phyloP scores from a whole-genome alignment of 148 eudicot species.

The Rhododendron henanense region DNA sequence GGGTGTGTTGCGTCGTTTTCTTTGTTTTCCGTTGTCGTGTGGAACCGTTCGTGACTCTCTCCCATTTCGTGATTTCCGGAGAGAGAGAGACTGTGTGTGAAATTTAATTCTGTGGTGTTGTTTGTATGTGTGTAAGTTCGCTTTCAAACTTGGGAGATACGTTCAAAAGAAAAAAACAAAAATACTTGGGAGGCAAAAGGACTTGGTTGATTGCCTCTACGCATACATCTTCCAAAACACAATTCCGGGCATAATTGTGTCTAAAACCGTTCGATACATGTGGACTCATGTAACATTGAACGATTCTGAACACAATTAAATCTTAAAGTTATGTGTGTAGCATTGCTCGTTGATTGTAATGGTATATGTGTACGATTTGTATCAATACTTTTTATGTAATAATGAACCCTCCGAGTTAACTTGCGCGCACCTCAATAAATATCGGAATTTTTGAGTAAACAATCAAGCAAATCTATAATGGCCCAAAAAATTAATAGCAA shows the following conservation, averaged over 20 bases:
- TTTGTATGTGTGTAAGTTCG: background rate
- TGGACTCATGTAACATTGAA: too few species aligned
- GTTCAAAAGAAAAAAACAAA: too few species aligned
- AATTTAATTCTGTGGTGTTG: background rate
- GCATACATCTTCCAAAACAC: too few species aligned
- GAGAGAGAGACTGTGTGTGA: background rate
- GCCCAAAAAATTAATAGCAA: background rate
- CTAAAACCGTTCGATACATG: background rate
- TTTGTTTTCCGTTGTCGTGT: background rate
- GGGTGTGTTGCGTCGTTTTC: background rate
- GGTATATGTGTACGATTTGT: too few species aligned
- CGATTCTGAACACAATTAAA: background rate
- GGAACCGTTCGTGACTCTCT: background rate
- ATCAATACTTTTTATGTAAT: too few species aligned
- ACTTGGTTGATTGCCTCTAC: too few species aligned
- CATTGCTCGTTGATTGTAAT: too few species aligned
- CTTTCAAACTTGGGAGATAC: background rate
- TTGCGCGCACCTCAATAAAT: background rate
- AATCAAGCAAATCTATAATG: too few species aligned
- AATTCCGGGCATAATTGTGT: too few species aligned
- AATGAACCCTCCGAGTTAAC: too few species aligned
- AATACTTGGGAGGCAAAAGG: too few species aligned
- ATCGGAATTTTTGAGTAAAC: too few species aligned
- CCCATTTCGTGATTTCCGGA: background rate
- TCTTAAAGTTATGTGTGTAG: background rate